phyloP scores from a whole-genome alignment of 345 rosid genomes.

The Kandelia obovata region DNA sequence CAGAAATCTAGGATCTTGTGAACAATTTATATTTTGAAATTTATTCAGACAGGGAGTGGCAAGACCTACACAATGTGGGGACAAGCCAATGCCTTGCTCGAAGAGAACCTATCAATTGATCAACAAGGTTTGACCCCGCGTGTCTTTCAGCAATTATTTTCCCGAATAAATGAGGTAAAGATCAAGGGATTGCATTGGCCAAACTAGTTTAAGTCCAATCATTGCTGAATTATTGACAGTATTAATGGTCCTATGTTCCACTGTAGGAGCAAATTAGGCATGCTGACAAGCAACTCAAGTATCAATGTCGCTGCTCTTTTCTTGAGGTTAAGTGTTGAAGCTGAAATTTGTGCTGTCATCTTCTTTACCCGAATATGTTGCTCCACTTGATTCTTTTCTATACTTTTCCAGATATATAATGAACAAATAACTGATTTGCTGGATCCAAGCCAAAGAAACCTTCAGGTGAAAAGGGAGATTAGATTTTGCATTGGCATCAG shows the following conservation, averaged over 20 bases:
- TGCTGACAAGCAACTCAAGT: constrained; percentile 73
- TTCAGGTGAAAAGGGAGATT: constrained; percentile 51
- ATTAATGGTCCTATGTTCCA: constrained; percentile 13
- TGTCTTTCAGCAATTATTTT: constrained; percentile 70
- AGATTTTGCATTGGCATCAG: constrained; percentile 11
- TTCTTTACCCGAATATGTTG: neutral
- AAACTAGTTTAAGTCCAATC: constrained; percentile 2
- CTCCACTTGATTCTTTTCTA: constrained; percentile 16
- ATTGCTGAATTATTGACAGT: constrained; percentile 5
- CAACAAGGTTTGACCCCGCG: constrained; percentile 95
- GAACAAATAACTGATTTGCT: constrained; percentile 96
- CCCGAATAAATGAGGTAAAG: constrained; percentile 78
- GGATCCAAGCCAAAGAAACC: constrained; percentile 82
- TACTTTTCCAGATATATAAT: constrained; percentile 76
- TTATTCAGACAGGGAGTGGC: constrained; percentile 84
- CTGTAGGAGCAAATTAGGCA: constrained; percentile 87
- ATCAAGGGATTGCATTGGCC: constrained; percentile 18
- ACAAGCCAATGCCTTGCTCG: constrained; percentile 73
- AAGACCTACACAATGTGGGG: constrained; percentile 99
- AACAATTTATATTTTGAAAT: neutral
- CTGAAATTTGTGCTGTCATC: constrained; percentile 1
- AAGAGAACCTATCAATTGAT: constrained; percentile 55
- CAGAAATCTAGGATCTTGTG: neutral
- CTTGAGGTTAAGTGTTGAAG: constrained; percentile 62
- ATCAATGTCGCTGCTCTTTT: constrained; percentile 96